A percentile compares a stretch with the other conserved stretches of the same genome.
Conservation (phyloP, 2,329 filamentous ascomycete genomes). For the Arthrinium phaeospermum region DNA sequence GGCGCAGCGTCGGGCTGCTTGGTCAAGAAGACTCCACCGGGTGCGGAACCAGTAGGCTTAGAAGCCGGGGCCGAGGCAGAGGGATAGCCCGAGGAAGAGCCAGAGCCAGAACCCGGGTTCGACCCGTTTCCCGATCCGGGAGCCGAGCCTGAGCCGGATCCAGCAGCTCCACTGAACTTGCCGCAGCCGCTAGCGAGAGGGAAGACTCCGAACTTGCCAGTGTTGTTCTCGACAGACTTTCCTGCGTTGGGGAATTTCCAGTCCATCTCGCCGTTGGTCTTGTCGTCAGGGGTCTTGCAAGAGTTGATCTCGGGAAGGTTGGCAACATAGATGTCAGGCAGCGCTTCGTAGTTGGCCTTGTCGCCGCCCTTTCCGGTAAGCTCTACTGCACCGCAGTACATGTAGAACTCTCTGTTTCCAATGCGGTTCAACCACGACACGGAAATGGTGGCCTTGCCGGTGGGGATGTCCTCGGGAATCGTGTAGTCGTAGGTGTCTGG, state of each 20-base stretch:
- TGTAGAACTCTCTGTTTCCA: constrained; percentile 96
- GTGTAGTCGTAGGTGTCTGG: constrained; percentile 70
- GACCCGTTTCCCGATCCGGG: constrained; percentile 26
- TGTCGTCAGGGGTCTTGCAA: constrained; percentile 53
- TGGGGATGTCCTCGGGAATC: constrained; percentile 73
- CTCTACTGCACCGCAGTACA: constrained; percentile 85
- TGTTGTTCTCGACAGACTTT: constrained; percentile 54
- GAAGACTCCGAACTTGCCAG: constrained; percentile 37
- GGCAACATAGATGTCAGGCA: constrained; percentile 78
- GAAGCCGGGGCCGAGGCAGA: constrained; percentile 30
- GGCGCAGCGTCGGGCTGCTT: constrained; percentile 30
- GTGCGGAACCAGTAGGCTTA: constrained; percentile 28
- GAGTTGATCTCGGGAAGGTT: constrained; percentile 62
- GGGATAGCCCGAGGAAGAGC: constrained; percentile 34
- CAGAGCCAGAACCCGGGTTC: constrained; percentile 24
- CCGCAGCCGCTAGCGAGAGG: neutral
- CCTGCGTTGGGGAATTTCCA: constrained; percentile 75
- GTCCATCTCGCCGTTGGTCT: constrained; percentile 49
- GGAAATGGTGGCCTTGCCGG: constrained; percentile 80
- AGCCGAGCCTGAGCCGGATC: constrained; percentile 28
- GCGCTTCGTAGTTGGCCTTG: constrained; percentile 59
- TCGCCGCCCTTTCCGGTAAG: constrained; percentile 61
- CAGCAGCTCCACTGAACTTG: neutral
- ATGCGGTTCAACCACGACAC: constrained; percentile 97
- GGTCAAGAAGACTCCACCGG: constrained; percentile 50